Base-by-base conservation (phyloP, 2,329 filamentous ascomycete species). In the Nigrospora oryzae region DNA sequence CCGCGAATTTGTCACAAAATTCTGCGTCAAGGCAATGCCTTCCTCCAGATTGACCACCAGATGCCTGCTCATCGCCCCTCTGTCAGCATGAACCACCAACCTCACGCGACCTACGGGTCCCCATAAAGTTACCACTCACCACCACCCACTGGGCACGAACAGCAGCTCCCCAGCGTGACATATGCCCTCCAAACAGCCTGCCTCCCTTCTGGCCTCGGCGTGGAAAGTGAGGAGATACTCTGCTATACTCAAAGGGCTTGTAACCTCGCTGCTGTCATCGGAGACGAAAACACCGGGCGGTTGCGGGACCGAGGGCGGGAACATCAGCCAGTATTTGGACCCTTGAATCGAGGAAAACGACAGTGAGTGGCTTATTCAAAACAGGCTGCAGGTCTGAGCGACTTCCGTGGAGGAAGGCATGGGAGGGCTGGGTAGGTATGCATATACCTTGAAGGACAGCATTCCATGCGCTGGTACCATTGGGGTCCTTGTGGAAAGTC, bases 281-380 rank as follows among this genome's bases (percentile, higher is more conserved):
- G 87, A 94, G 36, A 96, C 87, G 55, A 85, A 95, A 34, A 97
- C 90, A 4, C 91, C 91, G 0, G 91, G 91, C 7, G 93, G 89
- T 4, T 82, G 74, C 0, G 81, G 77, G 0, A 49, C 44, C 30
- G 80, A 80, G 0, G 86, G 84, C 0, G 89, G 89, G 59, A 97
- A 97, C 89, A 97, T 94, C 63, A 97, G 91, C 91, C 93, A 97
- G 71, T 97, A 97, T 61, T 97, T 97, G 32, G 84, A 80, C 5
- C 91, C 93, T 47, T 84, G 81, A 28, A 97, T 71, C 8, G 23
- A 10, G 23, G 23, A 28, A 6, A 28, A 28, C 23, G 23, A 10
- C 23, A 10, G 23, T 28, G 23, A 28, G 23, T 10, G 10, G 23
- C 23, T 28, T 10, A 10, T 28, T 28, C 23, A 28, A 7, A 28